These are phyloP conservation scores for Nephromyces sp. DNA, from an alignment of 169 alveolate genomes.

Conservation along the genomic window DNA sequence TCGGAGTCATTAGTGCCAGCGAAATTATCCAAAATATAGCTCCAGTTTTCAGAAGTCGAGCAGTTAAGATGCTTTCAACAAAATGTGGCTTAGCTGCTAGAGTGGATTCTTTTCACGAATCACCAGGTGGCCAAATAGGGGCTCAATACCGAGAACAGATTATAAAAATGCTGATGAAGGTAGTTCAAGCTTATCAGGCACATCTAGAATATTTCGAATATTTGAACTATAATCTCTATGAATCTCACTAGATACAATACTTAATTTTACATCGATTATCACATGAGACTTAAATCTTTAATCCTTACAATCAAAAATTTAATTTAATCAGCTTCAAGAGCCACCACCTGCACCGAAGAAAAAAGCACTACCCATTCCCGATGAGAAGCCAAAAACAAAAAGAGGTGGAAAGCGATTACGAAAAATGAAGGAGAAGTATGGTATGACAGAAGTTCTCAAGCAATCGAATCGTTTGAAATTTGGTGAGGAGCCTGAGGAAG, in stretches of 20 bases:
- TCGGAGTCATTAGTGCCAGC: conserved; percentile 4
- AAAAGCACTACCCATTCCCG: conserved; percentile 73
- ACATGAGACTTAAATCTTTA: too few relatives aligned
- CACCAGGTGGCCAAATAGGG: conserved; percentile 51
- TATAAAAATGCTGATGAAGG: conserved; percentile 44
- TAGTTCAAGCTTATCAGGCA: too few relatives aligned
- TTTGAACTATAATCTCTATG: too few relatives aligned
- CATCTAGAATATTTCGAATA: too few relatives aligned
- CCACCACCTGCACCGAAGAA: conserved; percentile 68
- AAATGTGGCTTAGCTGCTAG: conserved; percentile 58
- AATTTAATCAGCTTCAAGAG: neutral
- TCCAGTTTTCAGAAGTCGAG: conserved; percentile 12
- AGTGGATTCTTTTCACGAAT: conserved; percentile 56
- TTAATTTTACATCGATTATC: too few relatives aligned
- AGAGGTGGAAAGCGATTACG: conserved; percentile 73
- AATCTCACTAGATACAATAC: too few relatives aligned
- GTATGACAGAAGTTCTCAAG: conserved; percentile 58
- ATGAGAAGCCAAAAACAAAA: conserved; percentile 57
- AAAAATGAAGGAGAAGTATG: conserved; percentile 67
- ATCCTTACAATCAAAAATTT: neutral
- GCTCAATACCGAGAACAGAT: conserved; percentile 39
- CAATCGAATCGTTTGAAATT: conserved; percentile 68
- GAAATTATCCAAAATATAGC: conserved; percentile 8
- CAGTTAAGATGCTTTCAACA: conserved; percentile 6
- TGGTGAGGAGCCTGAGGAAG: conserved; percentile 71